Evolutionary conservation across 2,329 filamentous ascomycete species (phyloP), one percentile per base, ranked within the genome.

Genomic region (Aspergillus ruber): DNA sequence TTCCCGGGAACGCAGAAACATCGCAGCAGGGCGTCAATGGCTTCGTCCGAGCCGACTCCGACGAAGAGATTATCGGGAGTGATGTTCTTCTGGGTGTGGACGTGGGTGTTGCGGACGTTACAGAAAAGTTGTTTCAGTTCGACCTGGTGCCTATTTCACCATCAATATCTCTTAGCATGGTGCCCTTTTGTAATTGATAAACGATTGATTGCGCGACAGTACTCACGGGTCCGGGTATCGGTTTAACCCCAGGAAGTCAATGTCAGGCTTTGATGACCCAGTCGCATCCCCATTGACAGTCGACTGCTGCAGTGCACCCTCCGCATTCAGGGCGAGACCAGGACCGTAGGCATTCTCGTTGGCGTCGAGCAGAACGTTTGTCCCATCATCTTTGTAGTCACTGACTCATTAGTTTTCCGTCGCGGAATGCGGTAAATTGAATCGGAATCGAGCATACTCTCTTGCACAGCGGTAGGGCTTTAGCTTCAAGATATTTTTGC

Each of bases 381-480:
- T 91, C 57, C 93, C 93, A 66, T 98, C 87, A 68, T 98, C 91
- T 74, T 98, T 96, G 80, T 98, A 97, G 79, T 98, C 93, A 74
- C 89, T 94, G 64, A 62, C 44, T 59, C 54, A 53, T 66, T 55
- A 62, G 57, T 53, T 47, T 45, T 48, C 38, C 46, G 52, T 44
- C 47, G 44, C 33, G 21, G 39, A 47, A 46, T 12, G 44, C 21
- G 41, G 43, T 38, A 48, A 45, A 42, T 44, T 50, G 47, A 44
- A 18, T n/a, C 17, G 6, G n/a, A 17, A 36, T 39, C 21, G 49
- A 44, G 71, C 83, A 70, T 74, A 89, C 86, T 91, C 87, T 78
- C 87, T 74, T 23, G 87, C 87, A 65, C 87, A 91, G 49, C 87
- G 83, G 64, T 91, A 91, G 35, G 87, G 87, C 61, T 89, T 78